Base-by-base conservation (phyloP, 2,329 filamentous ascomycete species). In the Calonectria pseudoreteaudii region DNA sequence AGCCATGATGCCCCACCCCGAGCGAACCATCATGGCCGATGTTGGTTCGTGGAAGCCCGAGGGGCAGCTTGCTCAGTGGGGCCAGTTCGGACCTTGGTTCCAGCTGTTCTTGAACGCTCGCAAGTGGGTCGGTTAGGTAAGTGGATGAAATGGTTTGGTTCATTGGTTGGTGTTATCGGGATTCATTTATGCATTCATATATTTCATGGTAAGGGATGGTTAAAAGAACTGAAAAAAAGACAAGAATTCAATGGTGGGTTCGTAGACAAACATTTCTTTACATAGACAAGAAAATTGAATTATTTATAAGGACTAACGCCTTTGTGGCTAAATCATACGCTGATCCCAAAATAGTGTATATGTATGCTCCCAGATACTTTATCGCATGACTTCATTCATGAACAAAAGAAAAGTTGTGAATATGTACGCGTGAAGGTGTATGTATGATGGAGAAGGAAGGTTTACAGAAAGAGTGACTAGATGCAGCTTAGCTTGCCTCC, bases 1-100 rank as follows among this genome's bases (percentile, higher is more conserved):
- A 78, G 95, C 95, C 9, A 91, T 98, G 86, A 98, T 98, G 95
- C 96, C 96, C 74, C 95, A 98, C 84, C 95, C 95, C 1, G 95
- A 98, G 87, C 91, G 95, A n/a, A 97, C 94, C 20, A 92, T 98
- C 72, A 87, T 97, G 87, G 92, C 91, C 71, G 94, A 95, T 72
- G 93, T 95, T 74, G 92, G 90, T 62, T 96, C 94, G 83, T 98
- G 93, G 84, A 86, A 93, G 75, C 94, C 95, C 10, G 80, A 80
- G 4, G 85, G 85, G 41, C 87, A 91, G 73, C 75, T 88, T 8
- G 90, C 91, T 16, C 88, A 92, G 75, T 96, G 94, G 94, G 94
- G 94, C 34, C 93, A 95, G 78, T 93, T 93, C 82, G 94, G 95
- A 1, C 95, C 96, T 26, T 98, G 95, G 95, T 88, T 93, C 76